Evolutionary conservation across 78 protist species (phyloP).

Genomic region (Andalucia godoyi): DNA sequence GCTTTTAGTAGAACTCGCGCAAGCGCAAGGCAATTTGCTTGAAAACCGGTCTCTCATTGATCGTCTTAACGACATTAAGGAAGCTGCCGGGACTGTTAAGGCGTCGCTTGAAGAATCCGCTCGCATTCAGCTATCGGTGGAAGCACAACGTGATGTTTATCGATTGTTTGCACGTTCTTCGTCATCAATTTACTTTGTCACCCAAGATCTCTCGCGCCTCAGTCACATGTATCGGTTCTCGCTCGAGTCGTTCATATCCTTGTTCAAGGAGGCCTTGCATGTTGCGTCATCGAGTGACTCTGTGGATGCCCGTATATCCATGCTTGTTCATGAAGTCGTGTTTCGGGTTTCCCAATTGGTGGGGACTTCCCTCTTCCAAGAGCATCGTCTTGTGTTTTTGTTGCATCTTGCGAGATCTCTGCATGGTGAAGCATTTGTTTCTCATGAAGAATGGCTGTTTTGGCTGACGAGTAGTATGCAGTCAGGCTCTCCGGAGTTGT

Average conservation of each 20-base stretch:
- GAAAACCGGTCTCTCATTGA: conserved; percentile 62
- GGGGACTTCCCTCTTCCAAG: conserved; percentile 17
- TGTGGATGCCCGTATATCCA: too few species aligned
- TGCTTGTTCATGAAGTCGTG: too few species aligned
- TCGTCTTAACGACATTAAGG: conserved; percentile 56
- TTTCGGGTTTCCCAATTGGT: neutral
- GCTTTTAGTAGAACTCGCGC: conserved; percentile 48
- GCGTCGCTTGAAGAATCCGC: conserved; percentile 29
- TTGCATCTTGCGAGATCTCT: conserved; percentile 29
- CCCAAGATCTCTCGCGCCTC: conserved; percentile 26
- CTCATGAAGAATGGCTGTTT: too few species aligned
- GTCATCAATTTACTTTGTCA: conserved; percentile 40
- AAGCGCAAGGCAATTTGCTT: conserved; percentile 44
- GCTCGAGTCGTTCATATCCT: conserved; percentile 21
- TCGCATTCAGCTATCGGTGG: conserved; percentile 26
- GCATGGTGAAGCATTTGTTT: too few species aligned
- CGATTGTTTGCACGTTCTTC: conserved; percentile 40
- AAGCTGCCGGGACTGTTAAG: conserved; percentile 7
- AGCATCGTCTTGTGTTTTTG: conserved; percentile 16
- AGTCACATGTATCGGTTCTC: conserved; percentile 66
- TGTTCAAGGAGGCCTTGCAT: conserved; percentile 8
- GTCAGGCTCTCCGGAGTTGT: too few species aligned
- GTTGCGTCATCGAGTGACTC: too few species aligned
- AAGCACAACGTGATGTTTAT: conserved; percentile 60
- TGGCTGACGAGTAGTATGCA: too few species aligned